A percentile compares a stretch with the other conserved stretches of the same genome.
Conservation (phyloP, 2,329 filamentous ascomycete genomes). For the Fusarium sterilihyphosum region DNA sequence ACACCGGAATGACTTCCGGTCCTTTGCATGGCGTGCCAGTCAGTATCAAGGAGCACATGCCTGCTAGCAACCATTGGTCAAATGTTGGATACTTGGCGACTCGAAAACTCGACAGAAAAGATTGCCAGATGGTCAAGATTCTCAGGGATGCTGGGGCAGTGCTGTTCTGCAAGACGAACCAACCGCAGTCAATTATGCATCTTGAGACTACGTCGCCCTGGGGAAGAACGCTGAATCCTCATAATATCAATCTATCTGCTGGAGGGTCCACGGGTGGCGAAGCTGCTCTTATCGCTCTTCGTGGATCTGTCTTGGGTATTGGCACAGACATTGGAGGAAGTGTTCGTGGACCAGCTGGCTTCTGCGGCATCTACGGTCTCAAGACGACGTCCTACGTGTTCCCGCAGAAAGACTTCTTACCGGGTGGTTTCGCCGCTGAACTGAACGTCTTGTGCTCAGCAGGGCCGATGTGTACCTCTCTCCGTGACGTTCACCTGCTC, state of each 20-base stretch:
- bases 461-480: constrained; percentile 47
- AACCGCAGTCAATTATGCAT: constrained; percentile 65
- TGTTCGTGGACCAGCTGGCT: constrained; percentile 43
- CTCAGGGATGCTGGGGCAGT: constrained; percentile 66
- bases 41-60: constrained; percentile 62
- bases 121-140: constrained; percentile 66
- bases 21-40: constrained; percentile 41
- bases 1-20: constrained; percentile 44
- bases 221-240: constrained; percentile 68
- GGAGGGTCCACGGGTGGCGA: constrained; percentile 72
- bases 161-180: constrained; percentile 63
- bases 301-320: constrained; percentile 51
- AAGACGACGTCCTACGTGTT: constrained; percentile 39
- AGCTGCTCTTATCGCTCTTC: constrained; percentile 50
- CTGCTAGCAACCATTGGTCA: constrained; percentile 60
- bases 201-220: constrained; percentile 68
- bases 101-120: constrained; percentile 56
- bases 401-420: constrained; percentile 41
- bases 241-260: constrained; percentile 65
- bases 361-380: constrained; percentile 44
- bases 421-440: constrained; percentile 41
- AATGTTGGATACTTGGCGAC: constrained; percentile 62
- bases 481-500: constrained; percentile 50
- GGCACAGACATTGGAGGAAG: constrained; percentile 54
- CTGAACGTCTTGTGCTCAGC: constrained; percentile 49